phyloP scores from a whole-genome alignment of 495 filamentous ascomycete genomes.

The Penicillium dipodomyicola region DNA sequence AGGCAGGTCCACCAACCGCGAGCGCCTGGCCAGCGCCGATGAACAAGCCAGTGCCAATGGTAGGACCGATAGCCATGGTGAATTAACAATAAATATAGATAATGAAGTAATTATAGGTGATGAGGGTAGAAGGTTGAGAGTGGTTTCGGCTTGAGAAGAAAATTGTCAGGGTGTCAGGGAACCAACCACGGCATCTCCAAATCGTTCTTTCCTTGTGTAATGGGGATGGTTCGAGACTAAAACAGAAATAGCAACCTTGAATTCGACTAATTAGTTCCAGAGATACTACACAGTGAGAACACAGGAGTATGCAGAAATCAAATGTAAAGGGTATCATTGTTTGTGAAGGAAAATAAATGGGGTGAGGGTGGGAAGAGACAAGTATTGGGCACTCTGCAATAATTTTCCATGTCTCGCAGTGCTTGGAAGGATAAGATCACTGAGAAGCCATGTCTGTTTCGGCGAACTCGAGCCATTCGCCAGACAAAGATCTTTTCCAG shows the following conservation, averaged over 20 bases:
- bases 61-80: conserved; percentile 37
- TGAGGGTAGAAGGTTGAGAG: conserved; percentile 1
- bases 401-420: not conserved
- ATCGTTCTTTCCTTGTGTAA: conserved; percentile 3
- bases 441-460: conserved; percentile 45
- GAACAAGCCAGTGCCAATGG: conserved; percentile 43
- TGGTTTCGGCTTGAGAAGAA: not conserved
- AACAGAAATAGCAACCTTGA: not conserved
- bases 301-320: conserved; percentile 2
- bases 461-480: conserved; percentile 52
- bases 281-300: not conserved
- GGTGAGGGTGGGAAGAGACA: not conserved
- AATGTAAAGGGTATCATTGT: conserved; percentile 28
- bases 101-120: conserved; percentile 7
- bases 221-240: not conserved
- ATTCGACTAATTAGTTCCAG: not conserved
- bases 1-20: conserved; percentile 41
- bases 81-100: conserved; percentile 17
- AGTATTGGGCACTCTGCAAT: not conserved
- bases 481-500: conserved; percentile 50
- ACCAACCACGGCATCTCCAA: not conserved
- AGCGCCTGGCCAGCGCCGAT: conserved; percentile 41
- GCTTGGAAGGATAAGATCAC: conserved; percentile 13
- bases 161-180: conserved; percentile 10
- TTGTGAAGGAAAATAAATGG: not conserved